Conservation (phyloP, 2,329 filamentous ascomycete species). For the Cladosporium sp. region DNA sequence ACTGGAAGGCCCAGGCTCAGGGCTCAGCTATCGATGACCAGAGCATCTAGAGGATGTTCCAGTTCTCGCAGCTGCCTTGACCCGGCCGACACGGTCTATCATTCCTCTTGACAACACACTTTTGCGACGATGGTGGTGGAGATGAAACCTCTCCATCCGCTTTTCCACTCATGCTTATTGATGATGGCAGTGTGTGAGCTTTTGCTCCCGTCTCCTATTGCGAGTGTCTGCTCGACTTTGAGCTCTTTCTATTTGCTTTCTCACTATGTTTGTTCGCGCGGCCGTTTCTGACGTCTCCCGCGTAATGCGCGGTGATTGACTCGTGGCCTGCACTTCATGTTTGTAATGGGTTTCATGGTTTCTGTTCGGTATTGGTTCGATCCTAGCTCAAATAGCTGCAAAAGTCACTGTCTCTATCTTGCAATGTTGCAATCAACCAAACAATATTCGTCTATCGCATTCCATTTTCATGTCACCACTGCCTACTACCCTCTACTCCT, state of each 20-base stretch:
- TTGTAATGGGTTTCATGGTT: constrained; percentile 4
- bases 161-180: background rate
- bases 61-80: background rate
- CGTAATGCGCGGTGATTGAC: constrained; percentile 5
- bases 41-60: constrained; percentile 1
- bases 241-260: constrained; percentile 2
- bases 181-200: constrained; percentile 2
- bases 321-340: constrained; percentile 9
- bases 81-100: background rate
- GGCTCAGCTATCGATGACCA: constrained; percentile 5
- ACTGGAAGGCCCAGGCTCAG: constrained; percentile 13
- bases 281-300: constrained; percentile 33
- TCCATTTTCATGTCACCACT: background rate
- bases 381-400: constrained; percentile 2
- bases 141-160: background rate
- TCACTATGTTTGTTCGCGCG: constrained; percentile 14
- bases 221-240: constrained; percentile 1
- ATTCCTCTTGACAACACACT: constrained; percentile 2
- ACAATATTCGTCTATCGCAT: background rate
- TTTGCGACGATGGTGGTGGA: constrained; percentile 9
- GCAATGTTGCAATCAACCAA: background rate
- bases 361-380: background rate
- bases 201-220: constrained; percentile 7
- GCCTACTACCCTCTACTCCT: background rate
- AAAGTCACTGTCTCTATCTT: constrained; percentile 7